Conservation (phyloP, 768 basidiomycete species). For the Amanita molliuscula region DNA sequence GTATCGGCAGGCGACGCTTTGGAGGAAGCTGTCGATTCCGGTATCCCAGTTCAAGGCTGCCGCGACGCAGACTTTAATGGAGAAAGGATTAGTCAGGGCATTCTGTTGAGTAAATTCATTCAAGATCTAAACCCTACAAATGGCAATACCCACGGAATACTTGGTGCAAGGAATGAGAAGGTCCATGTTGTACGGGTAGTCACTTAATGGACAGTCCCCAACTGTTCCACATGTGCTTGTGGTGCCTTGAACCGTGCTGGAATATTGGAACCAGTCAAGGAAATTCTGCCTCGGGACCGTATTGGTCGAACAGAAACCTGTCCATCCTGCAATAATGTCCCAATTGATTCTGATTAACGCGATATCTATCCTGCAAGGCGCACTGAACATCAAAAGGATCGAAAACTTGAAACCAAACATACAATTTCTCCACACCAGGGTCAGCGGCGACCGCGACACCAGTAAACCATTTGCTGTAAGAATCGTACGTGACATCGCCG, state of each 20-base stretch:
- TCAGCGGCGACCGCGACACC: conserved; percentile 1
- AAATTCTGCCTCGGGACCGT: conserved; percentile 7
- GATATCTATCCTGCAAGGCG: conserved; percentile 4
- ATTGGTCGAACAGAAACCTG: conserved; percentile 7
- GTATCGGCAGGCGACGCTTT: conserved; percentile 7
- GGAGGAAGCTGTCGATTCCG: conserved; percentile 8
- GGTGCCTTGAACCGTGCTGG: conserved; percentile 1
- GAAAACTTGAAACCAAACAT: background rate
- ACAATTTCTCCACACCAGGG: conserved; percentile 5
- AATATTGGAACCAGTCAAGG: conserved; percentile 11
- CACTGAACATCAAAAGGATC: background rate
- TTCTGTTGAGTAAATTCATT: conserved; percentile 1
- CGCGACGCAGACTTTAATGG: conserved; percentile 5
- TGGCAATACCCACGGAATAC: background rate
- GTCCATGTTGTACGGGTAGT: conserved; percentile 6
- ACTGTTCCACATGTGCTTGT: conserved; percentile 4
- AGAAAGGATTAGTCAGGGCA: conserved; percentile 6
- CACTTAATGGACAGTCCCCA: conserved; percentile 4
- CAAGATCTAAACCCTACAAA: background rate
- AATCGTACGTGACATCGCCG: background rate
- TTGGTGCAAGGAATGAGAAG: conserved; percentile 6
- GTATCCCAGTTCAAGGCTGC: conserved; percentile 6
- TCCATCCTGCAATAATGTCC: conserved; percentile 8
- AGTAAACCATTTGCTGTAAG: conserved; percentile 6
- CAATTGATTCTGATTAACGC: conserved; percentile 6